Base-by-base conservation (phyloP, 2,329 filamentous ascomycete genomes). In the Fusarium sp. region DNA sequence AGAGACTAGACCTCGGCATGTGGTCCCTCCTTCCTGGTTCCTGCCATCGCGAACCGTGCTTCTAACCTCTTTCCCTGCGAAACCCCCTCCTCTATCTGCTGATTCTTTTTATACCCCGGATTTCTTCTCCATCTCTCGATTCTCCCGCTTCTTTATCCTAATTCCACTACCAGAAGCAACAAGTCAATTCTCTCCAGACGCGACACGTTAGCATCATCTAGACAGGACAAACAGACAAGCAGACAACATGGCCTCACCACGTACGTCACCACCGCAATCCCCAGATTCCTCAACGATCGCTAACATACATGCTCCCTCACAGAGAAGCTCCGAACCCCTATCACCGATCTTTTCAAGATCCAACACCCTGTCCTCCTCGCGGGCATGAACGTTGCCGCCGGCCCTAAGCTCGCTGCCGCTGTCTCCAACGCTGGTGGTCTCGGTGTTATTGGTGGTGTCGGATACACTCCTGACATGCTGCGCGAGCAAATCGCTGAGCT, bases 371-470 rank as follows among this genome's bases (percentile, higher is more conserved):
- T 99, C 82, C 87, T 99, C 80, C 92, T 99, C 72, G 96, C 96
- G 78, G 96, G 96, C 83, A 99, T 99, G 96, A 98, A 99, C 89
- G 96, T 98, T 74, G 96, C 96, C 65, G 96, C 96, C 68, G 96
- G 96, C 57, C 96, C 96, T 63, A 97, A 95, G 89, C 92, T 99
- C 80, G 96, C 96, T 60, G 96, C 96, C 39, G 96, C 96, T 47
- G 96, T 99, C 78, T 97, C 96, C 78, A 98, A 99, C 84, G 96
- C 96, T 59, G 96, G 96, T 77, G 96, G 96, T 80, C 89, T 99
- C 71, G 96, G 96, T 85, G 96, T 99, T 79, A 96, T 99, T 79
- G 96, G 96, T 77, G 96, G 96, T 83, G 92, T 96, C 78, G 93
- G 94, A 75, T 99, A 99, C 88, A 98, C 95, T 63, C 96, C 96